A percentile compares a stretch with the other conserved stretches of the same genome.
phyloP scores from a whole-genome alignment of 768 basidiomycete species.

The Pulveroboletus sp. region DNA sequence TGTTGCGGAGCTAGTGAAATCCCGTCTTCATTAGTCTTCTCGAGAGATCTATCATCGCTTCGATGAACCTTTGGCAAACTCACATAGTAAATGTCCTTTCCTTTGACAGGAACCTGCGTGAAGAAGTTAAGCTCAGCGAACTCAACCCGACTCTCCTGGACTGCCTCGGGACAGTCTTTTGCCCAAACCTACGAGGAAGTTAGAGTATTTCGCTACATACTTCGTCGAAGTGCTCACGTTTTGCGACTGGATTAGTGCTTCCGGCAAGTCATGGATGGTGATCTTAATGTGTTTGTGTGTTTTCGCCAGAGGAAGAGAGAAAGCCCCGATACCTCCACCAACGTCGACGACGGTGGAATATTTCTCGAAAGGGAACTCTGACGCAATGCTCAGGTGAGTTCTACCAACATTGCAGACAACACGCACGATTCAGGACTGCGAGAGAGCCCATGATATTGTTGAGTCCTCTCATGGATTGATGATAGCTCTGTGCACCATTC shows the following conservation, averaged over 20 bases:
- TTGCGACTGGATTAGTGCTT: conserved; percentile 21
- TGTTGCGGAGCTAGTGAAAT: conserved; percentile 13
- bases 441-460: conserved; percentile 23
- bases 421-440: conserved; percentile 22
- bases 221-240: conserved; percentile 4
- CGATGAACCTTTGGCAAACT: conserved; percentile 2
- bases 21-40: background rate
- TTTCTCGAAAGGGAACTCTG: conserved; percentile 33
- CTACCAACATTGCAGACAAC: background rate
- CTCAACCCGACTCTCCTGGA: conserved; percentile 24
- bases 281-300: conserved; percentile 30
- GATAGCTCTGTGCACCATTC: conserved; percentile 14
- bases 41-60: background rate
- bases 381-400: background rate
- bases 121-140: conserved; percentile 33
- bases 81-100: conserved; percentile 33
- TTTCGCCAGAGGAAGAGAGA: conserved; percentile 29
- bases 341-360: conserved; percentile 33
- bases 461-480: conserved; percentile 24
- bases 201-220: background rate
- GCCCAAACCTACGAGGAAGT: conserved; percentile 21
- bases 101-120: conserved; percentile 23
- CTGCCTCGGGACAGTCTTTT: conserved; percentile 22
- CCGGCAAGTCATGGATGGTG: conserved; percentile 31
- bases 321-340: conserved; percentile 34